Base-by-base conservation (phyloP, 2,329 filamentous ascomycete species). In the Paracamarosporium sp. region DNA sequence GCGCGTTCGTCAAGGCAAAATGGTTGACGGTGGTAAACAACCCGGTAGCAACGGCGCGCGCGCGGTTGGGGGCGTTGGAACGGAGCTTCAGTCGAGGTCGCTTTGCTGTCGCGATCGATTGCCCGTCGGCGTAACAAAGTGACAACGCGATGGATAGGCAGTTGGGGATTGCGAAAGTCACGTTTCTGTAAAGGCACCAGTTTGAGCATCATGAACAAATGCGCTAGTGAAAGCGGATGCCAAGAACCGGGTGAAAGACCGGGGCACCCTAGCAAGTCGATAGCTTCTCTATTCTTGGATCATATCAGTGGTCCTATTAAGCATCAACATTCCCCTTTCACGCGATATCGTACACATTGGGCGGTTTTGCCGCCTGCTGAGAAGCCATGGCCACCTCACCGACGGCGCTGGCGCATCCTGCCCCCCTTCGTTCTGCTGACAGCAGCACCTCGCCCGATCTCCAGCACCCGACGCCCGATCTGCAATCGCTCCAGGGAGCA, bases 381-480 rank as follows among this genome's bases (percentile, higher is more conserved):
- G 45, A 50, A 51, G 56, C 52, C 60, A 73, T 73, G 69, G 70
- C 63, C 31, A 61, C 66, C 38, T 59, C 69, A 33, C 62, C 59
- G 25, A 60, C 65, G 22, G 50, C 54, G 28, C 52, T 62, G 25
- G 64, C 64, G 59, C 58, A 65, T 22, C 61, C 68, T 30, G 58
- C 57, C 20, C 64, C 66, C 33, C 60, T 66, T 30, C 63, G 61
- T 13, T 64, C 66, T 22, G 61, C 63, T 45, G 61, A 66, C 25
- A 64, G 63, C 62, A 45, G 63, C 62, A 45, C 62, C 31, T 52
- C 55, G 22, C 59, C 64, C 57, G 61, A 68, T 61, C 67, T 76
- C 57, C 68, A 69, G 61, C 87, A 89, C 69, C 87, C 87, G 28
- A 82, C 82, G 2, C 87, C 88, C 52, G 88, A 90, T 69, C 78